Conservation (phyloP, 164 flowering plant species). For the Vitis cinerea region DNA sequence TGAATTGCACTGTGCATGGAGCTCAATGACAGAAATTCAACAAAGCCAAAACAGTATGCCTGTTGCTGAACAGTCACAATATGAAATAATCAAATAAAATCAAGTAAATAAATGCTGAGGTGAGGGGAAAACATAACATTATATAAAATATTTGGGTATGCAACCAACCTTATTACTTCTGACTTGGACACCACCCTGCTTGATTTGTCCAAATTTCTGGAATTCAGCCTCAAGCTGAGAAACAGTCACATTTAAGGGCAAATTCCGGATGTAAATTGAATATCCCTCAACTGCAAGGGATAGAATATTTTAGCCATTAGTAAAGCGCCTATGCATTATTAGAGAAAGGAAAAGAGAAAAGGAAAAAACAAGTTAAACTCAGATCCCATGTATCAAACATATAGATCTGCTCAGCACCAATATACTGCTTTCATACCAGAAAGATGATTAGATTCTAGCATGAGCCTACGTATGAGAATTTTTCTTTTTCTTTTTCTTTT, state of each 20-base stretch:
- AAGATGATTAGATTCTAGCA: not conserved
- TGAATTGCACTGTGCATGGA: conserved; percentile 65
- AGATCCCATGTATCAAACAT: conserved; percentile 3
- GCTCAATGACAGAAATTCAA: conserved; percentile 57
- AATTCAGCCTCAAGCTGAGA: conserved; percentile 64
- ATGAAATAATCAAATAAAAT: not conserved
- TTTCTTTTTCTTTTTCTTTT: not conserved
- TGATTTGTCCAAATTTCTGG: conserved; percentile 74
- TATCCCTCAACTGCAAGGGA: conserved; percentile 54
- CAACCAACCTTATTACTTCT: conserved; percentile 65
- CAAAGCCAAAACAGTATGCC: conserved; percentile 88
- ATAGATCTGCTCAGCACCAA: not conserved
- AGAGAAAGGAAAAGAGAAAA: not conserved
- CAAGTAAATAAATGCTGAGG: not conserved
- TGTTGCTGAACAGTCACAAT: conserved; percentile 40
- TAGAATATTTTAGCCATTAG: not conserved
- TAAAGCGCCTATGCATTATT: not conserved
- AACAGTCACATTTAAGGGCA: conserved; percentile 49
- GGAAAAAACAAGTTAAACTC: not conserved
- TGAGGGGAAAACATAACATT: not conserved
- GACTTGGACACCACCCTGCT: conserved; percentile 79
- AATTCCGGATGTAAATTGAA: conserved; percentile 64
- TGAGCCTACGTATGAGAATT: not conserved
- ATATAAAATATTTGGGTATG: not conserved
- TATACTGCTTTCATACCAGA: not conserved